Conservation (phyloP, 306 rosid genomes). For the Luffa aegyptiaca region DNA sequence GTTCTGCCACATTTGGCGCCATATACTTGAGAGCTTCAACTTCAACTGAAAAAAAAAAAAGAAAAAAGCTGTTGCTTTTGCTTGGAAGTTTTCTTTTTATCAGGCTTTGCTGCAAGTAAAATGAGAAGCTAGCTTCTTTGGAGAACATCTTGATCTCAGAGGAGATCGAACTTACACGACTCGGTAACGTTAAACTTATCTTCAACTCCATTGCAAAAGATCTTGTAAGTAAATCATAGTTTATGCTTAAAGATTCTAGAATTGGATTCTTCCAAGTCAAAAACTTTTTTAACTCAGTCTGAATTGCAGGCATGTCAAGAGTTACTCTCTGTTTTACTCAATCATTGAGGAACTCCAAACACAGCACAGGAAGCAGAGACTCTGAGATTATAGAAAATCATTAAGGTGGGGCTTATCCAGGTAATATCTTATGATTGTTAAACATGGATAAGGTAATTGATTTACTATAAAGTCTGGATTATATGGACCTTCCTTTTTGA, state of each 20-base stretch:
- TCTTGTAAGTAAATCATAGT: neutral
- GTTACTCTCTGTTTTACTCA: neutral
- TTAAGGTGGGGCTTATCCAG: neutral
- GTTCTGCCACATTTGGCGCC: neutral
- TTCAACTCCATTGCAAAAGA: neutral
- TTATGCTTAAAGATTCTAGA: neutral
- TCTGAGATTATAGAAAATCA: neutral
- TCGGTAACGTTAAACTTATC: neutral
- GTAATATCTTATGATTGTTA: neutral
- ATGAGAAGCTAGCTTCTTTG: neutral
- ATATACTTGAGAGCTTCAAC: neutral
- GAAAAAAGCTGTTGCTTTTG: neutral
- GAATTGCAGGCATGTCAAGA: neutral
- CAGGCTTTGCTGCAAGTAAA: neutral
- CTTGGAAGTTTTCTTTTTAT: neutral
- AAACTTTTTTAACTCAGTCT: neutral
- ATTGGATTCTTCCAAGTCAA: neutral
- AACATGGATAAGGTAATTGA: neutral
- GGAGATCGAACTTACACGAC: neutral
- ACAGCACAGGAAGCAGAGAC: neutral
- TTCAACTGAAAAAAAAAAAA: neutral
- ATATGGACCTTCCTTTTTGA: neutral
- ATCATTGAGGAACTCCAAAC: neutral
- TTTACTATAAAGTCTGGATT: neutral
- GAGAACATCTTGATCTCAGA: neutral